These are phyloP conservation scores for Baudoinia panamericana DNA, from an alignment of 495 filamentous ascomycete species.

Conservation along the genomic window DNA sequence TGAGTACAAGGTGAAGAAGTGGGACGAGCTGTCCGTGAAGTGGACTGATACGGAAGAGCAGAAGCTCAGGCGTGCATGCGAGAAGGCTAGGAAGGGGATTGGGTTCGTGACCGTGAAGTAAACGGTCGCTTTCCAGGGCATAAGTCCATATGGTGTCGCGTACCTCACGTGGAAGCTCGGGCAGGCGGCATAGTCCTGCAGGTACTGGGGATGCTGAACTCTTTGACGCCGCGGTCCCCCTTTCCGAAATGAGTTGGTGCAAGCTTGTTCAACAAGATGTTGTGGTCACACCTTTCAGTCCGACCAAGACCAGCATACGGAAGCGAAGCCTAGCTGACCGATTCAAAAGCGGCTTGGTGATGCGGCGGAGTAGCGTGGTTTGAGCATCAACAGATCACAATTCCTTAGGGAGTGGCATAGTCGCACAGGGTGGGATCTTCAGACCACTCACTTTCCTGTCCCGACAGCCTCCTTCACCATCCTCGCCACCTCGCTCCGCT, in stretches of 20 bases:
- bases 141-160: not conserved
- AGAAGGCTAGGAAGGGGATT: conserved; percentile 12
- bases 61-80: conserved; percentile 9
- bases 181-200: not conserved
- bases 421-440: too few relatives aligned
- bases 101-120: conserved; percentile 11
- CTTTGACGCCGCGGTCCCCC: not conserved
- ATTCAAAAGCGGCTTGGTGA: not conserved
- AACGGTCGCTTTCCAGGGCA: conserved; percentile 1
- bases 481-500: conserved; percentile 5
- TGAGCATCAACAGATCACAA: too few relatives aligned
- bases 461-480: conserved; percentile 6
- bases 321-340: not conserved
- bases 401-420: too few relatives aligned
- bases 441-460: not conserved
- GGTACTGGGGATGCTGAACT: not conserved
- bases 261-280: too few relatives aligned
- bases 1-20: conserved; percentile 68
- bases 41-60: conserved; percentile 21
- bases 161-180: not conserved
- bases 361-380: too few relatives aligned
- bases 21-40: conserved; percentile 31
- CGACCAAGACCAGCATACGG: too few relatives aligned
- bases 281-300: too few relatives aligned
- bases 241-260: not conserved